A percentile compares a stretch with the other conserved stretches of the same genome.
Conservation (phyloP, 371 early-diverging fungal species). For the Batrachochytrium dendrobatidis region DNA sequence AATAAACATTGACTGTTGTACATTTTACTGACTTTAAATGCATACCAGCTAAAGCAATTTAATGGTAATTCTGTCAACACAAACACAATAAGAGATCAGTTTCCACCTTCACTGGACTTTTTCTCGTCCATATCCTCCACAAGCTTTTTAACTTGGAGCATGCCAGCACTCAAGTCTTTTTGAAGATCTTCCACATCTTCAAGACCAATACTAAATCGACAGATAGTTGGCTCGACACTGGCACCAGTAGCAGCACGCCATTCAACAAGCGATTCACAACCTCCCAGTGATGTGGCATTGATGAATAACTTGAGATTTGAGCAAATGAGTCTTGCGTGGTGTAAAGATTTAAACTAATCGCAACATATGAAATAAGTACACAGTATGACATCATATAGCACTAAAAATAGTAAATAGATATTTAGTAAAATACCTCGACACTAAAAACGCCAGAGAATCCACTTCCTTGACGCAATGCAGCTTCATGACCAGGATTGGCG, state of each 20-base stretch:
- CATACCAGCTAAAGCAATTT: no score
- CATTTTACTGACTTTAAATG: no score
- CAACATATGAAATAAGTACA: neutral
- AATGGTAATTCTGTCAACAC: no score
- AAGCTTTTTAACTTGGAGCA: conserved; percentile 9
- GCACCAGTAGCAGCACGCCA: conserved; percentile 46
- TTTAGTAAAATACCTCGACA: conserved; percentile 12
- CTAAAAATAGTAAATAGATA: neutral
- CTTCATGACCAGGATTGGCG: conserved; percentile 22
- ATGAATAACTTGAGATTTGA: conserved; percentile 12
- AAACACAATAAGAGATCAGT: no score
- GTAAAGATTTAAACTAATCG: conserved; percentile 20
- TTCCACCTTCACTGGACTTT: no score
- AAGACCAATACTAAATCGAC: conserved; percentile 58
- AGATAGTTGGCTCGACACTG: conserved; percentile 36
- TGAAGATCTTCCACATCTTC: conserved; percentile 56
- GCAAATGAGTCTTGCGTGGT: conserved; percentile 23
- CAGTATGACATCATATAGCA: neutral
- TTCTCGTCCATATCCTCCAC: conserved; percentile 13
- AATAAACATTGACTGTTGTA: no score
- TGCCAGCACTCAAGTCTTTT: conserved; percentile 33
- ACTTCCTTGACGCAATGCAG: conserved; percentile 12
- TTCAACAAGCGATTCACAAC: conserved; percentile 54
- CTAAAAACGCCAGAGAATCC: conserved; percentile 24
- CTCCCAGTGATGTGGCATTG: conserved; percentile 59